Evolutionary conservation across 129 eudicot genomes (phyloP), one percentile per base, ranked within the genome.

Genomic region (Artemisia annua): DNA sequence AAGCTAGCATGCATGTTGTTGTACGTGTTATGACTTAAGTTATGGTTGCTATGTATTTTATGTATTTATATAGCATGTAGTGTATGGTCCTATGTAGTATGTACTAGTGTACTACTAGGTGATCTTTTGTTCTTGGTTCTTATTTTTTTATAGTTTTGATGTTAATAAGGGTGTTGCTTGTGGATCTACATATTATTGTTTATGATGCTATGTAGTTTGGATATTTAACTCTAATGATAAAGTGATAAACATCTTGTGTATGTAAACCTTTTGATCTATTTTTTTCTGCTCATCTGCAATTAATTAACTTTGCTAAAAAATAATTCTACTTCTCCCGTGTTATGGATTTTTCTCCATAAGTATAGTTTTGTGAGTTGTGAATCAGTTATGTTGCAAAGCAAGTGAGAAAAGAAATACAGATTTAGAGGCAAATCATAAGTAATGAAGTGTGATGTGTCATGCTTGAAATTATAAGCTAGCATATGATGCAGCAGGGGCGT

Each of bases 41-140:
- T 30, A 35, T 35, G 63, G 46, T 61, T 66, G 74, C 79, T 75
- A 66, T 66, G 73, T 35, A 39, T n/a, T 59, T 76, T 68, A 76
- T 76, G n/a, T n/a, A n/a, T n/a, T n/a, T n/a, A n/a, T n/a, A n/a
- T 76, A 76, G 80, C 80, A 49, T 73, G 13, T 72, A 55, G 35
- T n/a, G n/a, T 30, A 62, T 3, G 16, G 16, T 8, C 11, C 15
- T 20, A 16, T 32, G 35, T 18, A 28, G 32, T 73, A 73, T n/a
- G n/a, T n/a, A n/a, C n/a, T n/a, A n/a, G n/a, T n/a, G 68, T 26
- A 35, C 15, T 15, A 20, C 24, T 58, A 1, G 64, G 44, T 11
- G 35, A 71, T 72, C 57, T 5, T 59, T 9, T 35, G 43, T 35
- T 70, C 16, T 70, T 52, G 6, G 16, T 70, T 71, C 57, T 32